Base-by-base conservation (phyloP, 768 basidiomycete species). In the Xanthoconium purpureum region DNA sequence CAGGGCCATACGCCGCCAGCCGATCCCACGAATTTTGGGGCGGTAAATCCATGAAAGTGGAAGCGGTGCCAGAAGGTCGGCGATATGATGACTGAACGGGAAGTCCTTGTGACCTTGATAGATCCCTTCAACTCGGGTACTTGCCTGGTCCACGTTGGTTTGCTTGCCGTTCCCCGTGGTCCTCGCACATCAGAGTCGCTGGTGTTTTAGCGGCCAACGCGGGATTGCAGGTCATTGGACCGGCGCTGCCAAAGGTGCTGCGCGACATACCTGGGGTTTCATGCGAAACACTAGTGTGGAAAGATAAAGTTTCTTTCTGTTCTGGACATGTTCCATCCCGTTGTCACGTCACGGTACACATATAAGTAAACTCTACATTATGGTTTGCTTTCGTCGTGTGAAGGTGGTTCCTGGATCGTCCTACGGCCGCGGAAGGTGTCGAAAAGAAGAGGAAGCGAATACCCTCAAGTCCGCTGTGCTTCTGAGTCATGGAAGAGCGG, bases 381-480 rank as follows among this genome's bases (percentile, higher is more conserved):
- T 35, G 55, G 63, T 62, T 62, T 44, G 30, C 38, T 47, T 24
- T 51, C 10, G 49, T 51, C 51, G 54, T 47, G 44, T 59, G 58
- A 38, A 54, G 33, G 59, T 57, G 60, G 61, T 67, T 32, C 66
- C 69, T 73, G 63, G 69, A 71, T 69, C 54, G 59, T 60, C 69
- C 62, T 71, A 62, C 37, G 46, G 56, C 69, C 71, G 71, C 69
- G 71, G 70, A 67, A 68, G 54, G 56, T 15, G 30, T 47, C 37
- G 52, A 59, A 35, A 39, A 37, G 50, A 50, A 55, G 38, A 50
- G 56, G 56, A 39, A 43, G 60, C 29, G 47, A 55, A 33, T 33
- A 40, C 6, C 8, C 11, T 3, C 48, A 29, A 50, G 56, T 40
- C 33, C 20, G 44, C 24, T 38, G 6, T n/a, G 38, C 52, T 46